phyloP scores from a whole-genome alignment of 306 rosid genomes.

The Inga oerstediana region DNA sequence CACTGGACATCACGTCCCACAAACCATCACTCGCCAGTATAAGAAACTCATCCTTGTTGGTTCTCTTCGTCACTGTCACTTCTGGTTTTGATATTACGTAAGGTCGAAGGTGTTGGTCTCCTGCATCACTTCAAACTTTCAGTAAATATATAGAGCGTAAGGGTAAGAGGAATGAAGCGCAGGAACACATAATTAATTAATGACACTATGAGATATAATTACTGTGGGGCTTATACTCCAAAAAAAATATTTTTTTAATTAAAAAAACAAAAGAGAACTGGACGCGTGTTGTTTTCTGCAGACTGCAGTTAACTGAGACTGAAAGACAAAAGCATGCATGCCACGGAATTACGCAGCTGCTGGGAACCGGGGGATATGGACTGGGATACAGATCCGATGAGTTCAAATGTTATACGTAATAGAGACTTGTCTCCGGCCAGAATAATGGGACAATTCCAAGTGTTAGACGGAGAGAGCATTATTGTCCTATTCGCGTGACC shows the following conservation, averaged over 20 bases:
- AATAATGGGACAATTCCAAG: constrained; percentile 22
- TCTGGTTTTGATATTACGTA: constrained; percentile 85
- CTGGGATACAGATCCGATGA: neutral
- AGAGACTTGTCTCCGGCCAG: neutral
- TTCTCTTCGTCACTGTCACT: constrained; percentile 74
- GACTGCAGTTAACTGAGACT: neutral
- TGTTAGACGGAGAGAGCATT: neutral
- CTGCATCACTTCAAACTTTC: constrained; percentile 36
- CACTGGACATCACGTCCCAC: constrained; percentile 80
- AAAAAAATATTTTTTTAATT: too few species aligned
- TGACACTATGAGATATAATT: neutral
- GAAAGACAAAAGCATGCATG: neutral
- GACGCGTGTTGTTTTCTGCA: neutral
- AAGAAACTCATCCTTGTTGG: constrained; percentile 69
- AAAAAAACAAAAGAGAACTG: neutral
- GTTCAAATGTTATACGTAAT: neutral
- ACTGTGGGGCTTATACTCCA: neutral
- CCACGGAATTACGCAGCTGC: neutral
- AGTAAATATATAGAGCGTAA: neutral
- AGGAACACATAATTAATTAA: neutral
- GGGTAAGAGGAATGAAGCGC: neutral
- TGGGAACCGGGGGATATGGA: neutral
- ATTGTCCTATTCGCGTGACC: neutral
- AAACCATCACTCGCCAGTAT: constrained; percentile 88
- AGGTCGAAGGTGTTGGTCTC: constrained; percentile 81